Conservation (phyloP, 805 yeast genomes). For the Nakazawaea ishiwadae region DNA sequence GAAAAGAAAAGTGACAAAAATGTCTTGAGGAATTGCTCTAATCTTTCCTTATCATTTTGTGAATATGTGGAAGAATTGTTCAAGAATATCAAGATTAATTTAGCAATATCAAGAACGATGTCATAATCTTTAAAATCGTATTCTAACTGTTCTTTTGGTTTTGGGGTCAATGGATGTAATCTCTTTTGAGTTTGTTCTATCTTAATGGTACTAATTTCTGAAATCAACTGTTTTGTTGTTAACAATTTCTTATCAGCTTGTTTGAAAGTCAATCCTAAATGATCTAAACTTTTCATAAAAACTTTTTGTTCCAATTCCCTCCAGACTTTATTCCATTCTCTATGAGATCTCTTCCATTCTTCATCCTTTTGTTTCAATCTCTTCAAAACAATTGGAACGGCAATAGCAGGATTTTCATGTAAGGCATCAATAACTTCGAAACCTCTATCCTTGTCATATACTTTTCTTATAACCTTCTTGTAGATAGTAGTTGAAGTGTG, state of each 20-base stretch:
- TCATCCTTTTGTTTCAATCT: constrained; percentile 96
- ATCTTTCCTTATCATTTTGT: constrained; percentile 70
- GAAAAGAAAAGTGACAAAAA: constrained; percentile 73
- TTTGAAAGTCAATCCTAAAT: constrained; percentile 91
- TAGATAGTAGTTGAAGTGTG: constrained; percentile 88
- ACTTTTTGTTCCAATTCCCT: constrained; percentile 96
- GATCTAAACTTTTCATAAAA: constrained; percentile 89
- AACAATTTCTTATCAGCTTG: constrained; percentile 92
- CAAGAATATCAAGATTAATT: constrained; percentile 62
- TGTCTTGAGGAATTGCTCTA: constrained; percentile 63
- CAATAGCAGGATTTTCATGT: constrained; percentile 91
- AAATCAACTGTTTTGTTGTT: constrained; percentile 83
- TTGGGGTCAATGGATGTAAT: constrained; percentile 79
- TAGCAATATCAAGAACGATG: constrained; percentile 69
- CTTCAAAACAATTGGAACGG: constrained; percentile 89
- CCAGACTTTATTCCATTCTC: constrained; percentile 99
- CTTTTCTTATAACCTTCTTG: constrained; percentile 86
- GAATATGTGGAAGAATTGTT: constrained; percentile 71
- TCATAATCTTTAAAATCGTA: constrained; percentile 62
- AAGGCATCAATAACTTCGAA: constrained; percentile 94
- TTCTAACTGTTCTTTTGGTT: constrained; percentile 65
- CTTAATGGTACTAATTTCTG: constrained; percentile 89
- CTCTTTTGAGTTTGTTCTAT: constrained; percentile 88
- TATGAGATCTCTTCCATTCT: constrained; percentile 96
- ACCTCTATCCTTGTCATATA: constrained; percentile 92